Evolutionary conservation across 1,284 basidiomycete genomes (phyloP).

Genomic region (Lignosus rhinocerotis): DNA sequence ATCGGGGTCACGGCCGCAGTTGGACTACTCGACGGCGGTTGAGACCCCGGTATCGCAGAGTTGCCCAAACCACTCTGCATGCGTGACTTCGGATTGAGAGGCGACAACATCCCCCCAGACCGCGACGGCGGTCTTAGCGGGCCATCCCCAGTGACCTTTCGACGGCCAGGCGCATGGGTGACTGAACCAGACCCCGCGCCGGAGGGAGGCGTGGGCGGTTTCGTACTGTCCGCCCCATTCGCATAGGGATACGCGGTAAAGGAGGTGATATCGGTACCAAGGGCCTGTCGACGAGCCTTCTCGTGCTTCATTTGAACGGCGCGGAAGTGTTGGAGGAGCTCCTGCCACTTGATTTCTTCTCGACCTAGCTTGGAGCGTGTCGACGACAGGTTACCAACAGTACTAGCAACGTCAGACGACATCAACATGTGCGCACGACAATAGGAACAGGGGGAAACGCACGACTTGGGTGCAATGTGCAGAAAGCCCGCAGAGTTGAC

Average conservation of each 20-base stretch:
- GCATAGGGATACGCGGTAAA: conserved; percentile 31
- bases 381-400: conserved; percentile 38
- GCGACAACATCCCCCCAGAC: conserved; percentile 56
- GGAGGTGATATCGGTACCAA: conserved; percentile 50
- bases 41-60: conserved; percentile 25
- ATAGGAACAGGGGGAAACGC: conserved; percentile 11
- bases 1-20: conserved; percentile 42
- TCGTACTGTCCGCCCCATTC: conserved; percentile 15
- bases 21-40: conserved; percentile 31
- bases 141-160: conserved; percentile 57
- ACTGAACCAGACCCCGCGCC: conserved; percentile 13
- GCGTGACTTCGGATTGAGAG: conserved; percentile 70
- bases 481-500: conserved; percentile 95
- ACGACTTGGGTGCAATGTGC: conserved; percentile 85
- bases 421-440: neutral
- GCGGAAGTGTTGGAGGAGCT: conserved; percentile 85
- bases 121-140: conserved; percentile 34
- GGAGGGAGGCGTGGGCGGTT: conserved; percentile 19
- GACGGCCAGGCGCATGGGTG: conserved; percentile 46
- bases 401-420: conserved; percentile 18
- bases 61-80: conserved; percentile 46
- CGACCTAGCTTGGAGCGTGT: conserved; percentile 76
- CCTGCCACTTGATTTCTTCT: conserved; percentile 94
- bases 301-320: conserved; percentile 84
- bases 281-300: conserved; percentile 74